A percentile compares a stretch with the other conserved stretches of the same genome.
Conservation (phyloP, 345 rosid species). For the Anacardium occidentale region DNA sequence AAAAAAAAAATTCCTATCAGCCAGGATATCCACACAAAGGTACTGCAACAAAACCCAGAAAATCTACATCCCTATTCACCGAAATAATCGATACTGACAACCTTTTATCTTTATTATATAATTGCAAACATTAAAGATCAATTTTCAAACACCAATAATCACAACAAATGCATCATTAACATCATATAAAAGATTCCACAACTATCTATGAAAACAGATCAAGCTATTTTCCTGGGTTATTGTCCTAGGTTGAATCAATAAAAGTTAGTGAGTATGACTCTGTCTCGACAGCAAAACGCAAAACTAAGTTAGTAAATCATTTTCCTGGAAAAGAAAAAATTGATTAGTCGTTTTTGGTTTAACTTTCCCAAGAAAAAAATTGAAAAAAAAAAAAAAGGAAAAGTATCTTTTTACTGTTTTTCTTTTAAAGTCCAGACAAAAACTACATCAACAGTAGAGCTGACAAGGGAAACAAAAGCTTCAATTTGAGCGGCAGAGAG, state of each 20-base stretch:
- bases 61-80: conserved; percentile 9
- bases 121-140: background rate
- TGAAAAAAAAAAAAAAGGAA: background rate
- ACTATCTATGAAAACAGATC: conserved; percentile 4
- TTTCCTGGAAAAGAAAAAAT: background rate
- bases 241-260: background rate
- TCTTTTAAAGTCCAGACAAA: conserved; percentile 16
- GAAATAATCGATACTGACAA: background rate
- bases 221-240: conserved; percentile 3
- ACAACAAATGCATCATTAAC: conserved; percentile 2
- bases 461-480: conserved; percentile 23
- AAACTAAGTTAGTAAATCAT: background rate
- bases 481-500: conserved; percentile 33
- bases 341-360: conserved; percentile 12
- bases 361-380: conserved; percentile 24
- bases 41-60: conserved; percentile 4
- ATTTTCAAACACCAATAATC: conserved; percentile 6
- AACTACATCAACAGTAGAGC: conserved; percentile 1
- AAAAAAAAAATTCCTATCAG: background rate
- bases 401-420: conserved; percentile 1
- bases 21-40: background rate
- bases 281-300: background rate
- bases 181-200: background rate
- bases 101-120: background rate
- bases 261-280: too few relatives aligned